Conservation (phyloP, 1,284 basidiomycete species). For the Heterobasidion occidentale region DNA sequence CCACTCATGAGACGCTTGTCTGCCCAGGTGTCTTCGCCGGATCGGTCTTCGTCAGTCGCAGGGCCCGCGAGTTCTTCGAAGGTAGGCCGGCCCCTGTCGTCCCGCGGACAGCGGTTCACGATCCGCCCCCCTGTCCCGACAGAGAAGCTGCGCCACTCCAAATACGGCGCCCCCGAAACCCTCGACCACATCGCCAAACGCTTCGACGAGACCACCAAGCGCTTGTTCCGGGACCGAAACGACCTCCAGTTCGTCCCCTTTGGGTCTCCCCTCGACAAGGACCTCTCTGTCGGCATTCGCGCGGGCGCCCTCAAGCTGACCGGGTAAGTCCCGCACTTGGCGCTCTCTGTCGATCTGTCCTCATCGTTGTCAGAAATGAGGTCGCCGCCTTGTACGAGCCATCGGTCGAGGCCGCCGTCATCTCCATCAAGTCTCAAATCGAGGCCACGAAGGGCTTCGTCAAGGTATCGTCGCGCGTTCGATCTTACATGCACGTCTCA, state of each 20-base stretch:
- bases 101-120: neutral
- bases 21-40: slow-evolving; percentile 63
- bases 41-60: slow-evolving; percentile 71
- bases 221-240: slow-evolving; percentile 59
- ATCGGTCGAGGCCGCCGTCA: slow-evolving; percentile 61
- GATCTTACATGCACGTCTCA: neutral
- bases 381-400: slow-evolving; percentile 72
- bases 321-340: slow-evolving; percentile 34
- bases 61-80: slow-evolving; percentile 61
- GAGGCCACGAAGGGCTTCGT: slow-evolving; percentile 57
- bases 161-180: slow-evolving; percentile 59
- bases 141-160: slow-evolving; percentile 66
- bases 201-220: slow-evolving; percentile 76
- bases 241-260: slow-evolving; percentile 66
- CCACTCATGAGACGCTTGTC: neutral
- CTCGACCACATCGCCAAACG: slow-evolving; percentile 66
- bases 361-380: slow-evolving; percentile 32
- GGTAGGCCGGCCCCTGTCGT: slow-evolving; percentile 28
- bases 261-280: slow-evolving; percentile 73
- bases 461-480: slow-evolving; percentile 31
- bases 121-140: neutral
- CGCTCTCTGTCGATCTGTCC: neutral
- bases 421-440: slow-evolving; percentile 64
- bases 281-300: slow-evolving; percentile 57
- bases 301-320: slow-evolving; percentile 62